phyloP scores from a whole-genome alignment of 169 alveolate genomes.

The Cryptosporidium felis region DNA sequence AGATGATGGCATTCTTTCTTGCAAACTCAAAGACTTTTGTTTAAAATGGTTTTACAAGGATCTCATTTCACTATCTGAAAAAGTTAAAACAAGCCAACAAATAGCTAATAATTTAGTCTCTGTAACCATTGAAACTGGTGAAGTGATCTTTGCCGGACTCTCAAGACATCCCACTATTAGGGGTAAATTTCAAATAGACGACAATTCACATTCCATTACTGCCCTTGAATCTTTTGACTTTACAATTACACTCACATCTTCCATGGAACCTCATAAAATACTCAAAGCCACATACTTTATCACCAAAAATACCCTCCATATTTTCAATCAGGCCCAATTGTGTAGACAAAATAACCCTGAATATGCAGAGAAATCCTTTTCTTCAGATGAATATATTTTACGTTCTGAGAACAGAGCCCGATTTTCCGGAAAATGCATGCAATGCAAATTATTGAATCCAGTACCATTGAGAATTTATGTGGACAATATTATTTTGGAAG shows the following conservation, averaged over 20 bases:
- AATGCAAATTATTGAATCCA: too few species aligned
- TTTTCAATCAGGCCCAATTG: not conserved
- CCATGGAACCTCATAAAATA: not conserved
- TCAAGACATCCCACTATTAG: not conserved
- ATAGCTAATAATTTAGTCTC: conserved; percentile 11
- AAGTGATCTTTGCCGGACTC: not conserved
- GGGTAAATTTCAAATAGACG: conserved; percentile 10
- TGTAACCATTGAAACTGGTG: conserved; percentile 5
- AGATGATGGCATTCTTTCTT: too few species aligned
- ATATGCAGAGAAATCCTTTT: too few species aligned
- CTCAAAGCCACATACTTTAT: conserved; percentile 13
- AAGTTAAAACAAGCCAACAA: conserved; percentile 3
- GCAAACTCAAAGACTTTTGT: not conserved
- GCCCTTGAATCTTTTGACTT: conserved; percentile 27
- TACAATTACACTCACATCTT: conserved; percentile 3
- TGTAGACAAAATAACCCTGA: too few species aligned
- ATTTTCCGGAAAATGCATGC: too few species aligned
- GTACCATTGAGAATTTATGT: conserved; percentile 46
- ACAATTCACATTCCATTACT: not conserved
- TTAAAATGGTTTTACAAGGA: conserved; percentile 23
- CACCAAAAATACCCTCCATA: too few species aligned
- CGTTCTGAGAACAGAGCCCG: too few species aligned
- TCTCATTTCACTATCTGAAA: not conserved
- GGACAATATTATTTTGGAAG: not conserved
- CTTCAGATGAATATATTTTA: too few species aligned